Evolutionary conservation across 192 early-diverging fungal genomes (phyloP), one percentile per base, ranked within the genome.

Genomic region (Coemansia sp.): DNA sequence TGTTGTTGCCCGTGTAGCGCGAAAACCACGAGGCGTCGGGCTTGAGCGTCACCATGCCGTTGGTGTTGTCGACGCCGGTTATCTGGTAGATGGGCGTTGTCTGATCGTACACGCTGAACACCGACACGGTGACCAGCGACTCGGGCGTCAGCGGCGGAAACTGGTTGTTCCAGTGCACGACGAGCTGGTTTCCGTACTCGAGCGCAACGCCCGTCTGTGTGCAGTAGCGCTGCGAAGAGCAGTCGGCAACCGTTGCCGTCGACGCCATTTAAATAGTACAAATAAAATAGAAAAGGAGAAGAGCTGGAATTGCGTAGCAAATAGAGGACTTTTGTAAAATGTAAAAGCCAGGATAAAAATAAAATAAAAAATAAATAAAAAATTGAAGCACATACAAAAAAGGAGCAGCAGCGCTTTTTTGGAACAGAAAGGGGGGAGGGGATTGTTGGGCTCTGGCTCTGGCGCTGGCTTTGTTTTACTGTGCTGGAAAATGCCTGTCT

Each of bases 101-200:
- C 34, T 57, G 50, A 60, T 78, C 75, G 20, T 69, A 78, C 14
- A 8, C 29, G 63, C 75, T 78, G 75, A 69, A 78, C 13, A 78
- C 75, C 7, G 50, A 45, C 1, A 78, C 47, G 0, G 75, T 72
- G 1, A 72, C 75, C 14, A 61, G 19, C 23, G 69, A 68, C 34
- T 69, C 58, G 13, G 66, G 28, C 49, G 64, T 78, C 20, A 78
- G 70, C 48, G 75, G 75, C 49, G 75, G 55, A 10, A 53, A 60
- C 50, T 66, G 30, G 63, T 78, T 78, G 67, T 78, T 78, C 75
- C 75, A 78, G 30, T 68, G 54, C 22, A 78, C 34, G 8, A 78
- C 63, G 45, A 68, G 68, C 60, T 68, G 75, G 45, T 58, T 59
- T 3, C 45, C 51, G 58, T 78, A 78, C 25, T 36, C 60, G 10